Evolutionary conservation across 495 filamentous ascomycete species (phyloP), one percentile per base, ranked within the genome.

Genomic region (Tuber borchii): DNA sequence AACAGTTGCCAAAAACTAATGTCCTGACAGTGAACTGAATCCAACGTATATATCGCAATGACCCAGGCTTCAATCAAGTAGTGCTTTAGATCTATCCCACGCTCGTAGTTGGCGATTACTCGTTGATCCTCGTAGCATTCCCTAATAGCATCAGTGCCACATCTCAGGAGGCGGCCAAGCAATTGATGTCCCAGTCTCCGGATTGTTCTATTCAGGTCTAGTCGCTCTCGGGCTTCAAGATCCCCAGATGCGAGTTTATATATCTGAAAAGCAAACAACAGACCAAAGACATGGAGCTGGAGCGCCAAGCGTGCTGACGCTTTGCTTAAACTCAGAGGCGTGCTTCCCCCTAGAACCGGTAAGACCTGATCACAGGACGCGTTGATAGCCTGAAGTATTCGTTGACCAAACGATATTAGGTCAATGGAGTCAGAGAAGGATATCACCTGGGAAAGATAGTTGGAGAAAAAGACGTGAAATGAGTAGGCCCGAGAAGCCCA

Each of bases 121-220:
- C 90, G 88, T 69, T 90, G 87, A 34, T 90, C 87, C 34, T 90
- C 86, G 73, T 93, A 89, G n/a, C 93, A 85, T n/a, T 82, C 81
- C 31, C 86, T 87, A 37, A 97, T 82, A 22, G 85, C 84, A 26
- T 85, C 82, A 17, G 90, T 80, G 1, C 88, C 89, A 71, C 76
- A 84, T 74, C 71, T 85, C 51, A 87, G 83, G n/a, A 88, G 85
- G 45, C 82, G 86, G 42, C 78, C 77, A 6, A 86, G 76, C n/a
- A 84, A 45, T 83, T 73, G n/a, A 75, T 77, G n/a, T 83, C 83
- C 37, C 84, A 76, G n/a, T 78, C 83, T 78, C 42, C 34, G 73
- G 17, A 78, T 65, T 22, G 45, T 76, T 40, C 83, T 85, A 31
- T 88, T 72, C 19, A 86, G 71, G 16, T 85, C 84, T 73, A 89